phyloP scores from a whole-genome alignment of 2,329 filamentous ascomycete genomes.

The Aspergillus bombycis region DNA sequence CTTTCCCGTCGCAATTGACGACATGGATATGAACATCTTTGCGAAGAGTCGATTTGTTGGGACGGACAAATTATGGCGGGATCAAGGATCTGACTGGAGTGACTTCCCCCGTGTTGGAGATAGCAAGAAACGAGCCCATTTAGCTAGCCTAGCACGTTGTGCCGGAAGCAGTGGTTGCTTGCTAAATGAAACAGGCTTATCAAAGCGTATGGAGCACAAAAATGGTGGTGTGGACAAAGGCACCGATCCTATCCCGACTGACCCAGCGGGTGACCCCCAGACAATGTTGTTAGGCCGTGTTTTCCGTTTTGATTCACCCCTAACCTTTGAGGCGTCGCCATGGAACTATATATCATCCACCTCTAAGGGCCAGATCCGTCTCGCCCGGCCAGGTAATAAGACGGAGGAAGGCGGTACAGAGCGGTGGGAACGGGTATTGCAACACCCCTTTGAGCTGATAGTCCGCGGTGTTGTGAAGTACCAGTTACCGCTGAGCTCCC shows the following conservation, averaged over 20 bases:
- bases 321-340: constrained; percentile 88
- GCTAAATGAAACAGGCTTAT: constrained; percentile 15
- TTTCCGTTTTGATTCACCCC: constrained; percentile 79
- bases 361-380: constrained; percentile 80
- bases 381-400: constrained; percentile 81
- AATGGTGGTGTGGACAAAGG: constrained; percentile 54
- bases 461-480: constrained; percentile 91
- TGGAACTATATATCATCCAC: constrained; percentile 72
- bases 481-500: constrained; percentile 62
- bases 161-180: constrained; percentile 25
- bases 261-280: constrained; percentile 63
- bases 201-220: constrained; percentile 17
- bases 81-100: constrained; percentile 31
- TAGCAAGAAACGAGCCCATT: constrained; percentile 37
- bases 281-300: constrained; percentile 94
- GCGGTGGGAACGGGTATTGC: constrained; percentile 86
- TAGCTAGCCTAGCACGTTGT: constrained; percentile 33
- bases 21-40: constrained; percentile 90
- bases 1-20: constrained; percentile 80
- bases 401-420: constrained; percentile 80
- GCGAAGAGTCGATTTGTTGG: constrained; percentile 90
- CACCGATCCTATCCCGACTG: constrained; percentile 64
- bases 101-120: constrained; percentile 36
- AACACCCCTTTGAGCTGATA: constrained; percentile 92
- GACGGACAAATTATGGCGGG: constrained; percentile 51